phyloP scores from a whole-genome alignment of 805 yeast species.

The Wickerhamiella galacta region DNA sequence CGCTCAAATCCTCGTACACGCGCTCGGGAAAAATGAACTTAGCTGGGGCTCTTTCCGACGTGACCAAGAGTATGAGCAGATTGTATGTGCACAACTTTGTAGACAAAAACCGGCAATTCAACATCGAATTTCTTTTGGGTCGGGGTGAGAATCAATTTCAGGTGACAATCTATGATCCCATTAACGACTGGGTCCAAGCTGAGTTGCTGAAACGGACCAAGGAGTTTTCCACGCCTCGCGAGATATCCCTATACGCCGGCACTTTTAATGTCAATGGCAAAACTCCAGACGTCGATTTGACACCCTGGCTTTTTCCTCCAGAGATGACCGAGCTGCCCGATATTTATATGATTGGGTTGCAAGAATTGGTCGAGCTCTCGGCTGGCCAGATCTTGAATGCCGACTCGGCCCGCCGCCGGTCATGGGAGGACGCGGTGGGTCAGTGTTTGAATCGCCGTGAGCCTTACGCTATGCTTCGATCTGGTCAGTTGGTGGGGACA shows the following conservation, averaged over 20 bases:
- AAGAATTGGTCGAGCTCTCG: conserved; percentile 83
- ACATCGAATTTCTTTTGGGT: conserved; percentile 76
- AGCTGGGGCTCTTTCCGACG: conserved; percentile 95
- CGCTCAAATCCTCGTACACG: conserved; percentile 84
- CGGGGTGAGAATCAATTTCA: conserved; percentile 51
- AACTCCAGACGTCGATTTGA: conserved; percentile 37
- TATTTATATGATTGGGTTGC: conserved; percentile 76
- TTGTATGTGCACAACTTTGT: conserved; percentile 92
- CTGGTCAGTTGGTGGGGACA: conserved; percentile 84
- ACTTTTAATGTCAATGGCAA: conserved; percentile 81
- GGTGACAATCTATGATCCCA: conserved; percentile 74
- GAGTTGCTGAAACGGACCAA: conserved; percentile 34
- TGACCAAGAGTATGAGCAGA: conserved; percentile 86
- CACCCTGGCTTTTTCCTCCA: conserved; percentile 67
- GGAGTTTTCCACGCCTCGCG: conserved; percentile 43
- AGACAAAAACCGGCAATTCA: conserved; percentile 79
- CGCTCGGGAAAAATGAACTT: conserved; percentile 91
- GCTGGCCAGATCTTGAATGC: conserved; percentile 82
- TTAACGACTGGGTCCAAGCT: conserved; percentile 63
- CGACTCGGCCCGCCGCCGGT: conserved; percentile 57
- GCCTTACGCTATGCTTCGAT: conserved; percentile 51
- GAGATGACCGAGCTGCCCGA: conserved; percentile 38
- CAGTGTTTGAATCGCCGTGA: conserved; percentile 43
- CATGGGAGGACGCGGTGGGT: conserved; percentile 61
- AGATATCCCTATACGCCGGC: conserved; percentile 57